Percentiles rank a stretch among this genome's conserved stretches.
phyloP scores from a whole-genome alignment of 495 filamentous ascomycete genomes.

The Cercophora newfieldiana region DNA sequence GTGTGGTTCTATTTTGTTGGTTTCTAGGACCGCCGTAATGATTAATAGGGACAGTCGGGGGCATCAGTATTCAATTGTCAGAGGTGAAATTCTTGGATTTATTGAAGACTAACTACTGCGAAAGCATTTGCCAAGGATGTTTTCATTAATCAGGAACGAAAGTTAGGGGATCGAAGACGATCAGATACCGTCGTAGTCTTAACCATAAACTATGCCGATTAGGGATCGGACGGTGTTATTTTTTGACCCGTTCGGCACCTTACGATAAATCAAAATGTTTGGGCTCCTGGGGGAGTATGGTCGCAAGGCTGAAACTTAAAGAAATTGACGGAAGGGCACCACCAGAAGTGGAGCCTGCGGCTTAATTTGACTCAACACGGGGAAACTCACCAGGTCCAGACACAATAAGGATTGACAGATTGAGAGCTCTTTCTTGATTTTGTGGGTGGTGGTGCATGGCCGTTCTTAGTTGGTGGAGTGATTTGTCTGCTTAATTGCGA shows the following conservation, averaged over 20 bases:
- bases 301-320: conserved; percentile 73
- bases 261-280: conserved; percentile 78
- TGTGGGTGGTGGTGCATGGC: too few species aligned
- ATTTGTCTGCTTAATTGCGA: conserved; percentile 76
- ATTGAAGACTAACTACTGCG: conserved; percentile 72
- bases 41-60: conserved; percentile 71
- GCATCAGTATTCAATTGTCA: conserved; percentile 70
- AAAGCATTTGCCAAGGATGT: conserved; percentile 74
- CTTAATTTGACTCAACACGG: conserved; percentile 73
- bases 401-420: too few species aligned
- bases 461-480: too few species aligned
- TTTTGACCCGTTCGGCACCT: conserved; percentile 67
- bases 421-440: too few species aligned
- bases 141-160: conserved; percentile 77
- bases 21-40: conserved; percentile 69
- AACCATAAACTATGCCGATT: conserved; percentile 75
- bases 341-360: conserved; percentile 60
- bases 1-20: conserved; percentile 51
- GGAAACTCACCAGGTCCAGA: too few species aligned
- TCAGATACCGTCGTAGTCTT: conserved; percentile 77
- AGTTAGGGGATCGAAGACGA: conserved; percentile 75
- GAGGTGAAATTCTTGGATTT: conserved; percentile 74
- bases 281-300: conserved; percentile 72
- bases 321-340: conserved; percentile 68
- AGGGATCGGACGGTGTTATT: conserved; percentile 70